A percentile compares a stretch with the other conserved stretches of the same genome.
Evolutionary conservation across 2,329 filamentous ascomycete genomes (phyloP).

Genomic region (Fusarium pseudograminearum): DNA sequence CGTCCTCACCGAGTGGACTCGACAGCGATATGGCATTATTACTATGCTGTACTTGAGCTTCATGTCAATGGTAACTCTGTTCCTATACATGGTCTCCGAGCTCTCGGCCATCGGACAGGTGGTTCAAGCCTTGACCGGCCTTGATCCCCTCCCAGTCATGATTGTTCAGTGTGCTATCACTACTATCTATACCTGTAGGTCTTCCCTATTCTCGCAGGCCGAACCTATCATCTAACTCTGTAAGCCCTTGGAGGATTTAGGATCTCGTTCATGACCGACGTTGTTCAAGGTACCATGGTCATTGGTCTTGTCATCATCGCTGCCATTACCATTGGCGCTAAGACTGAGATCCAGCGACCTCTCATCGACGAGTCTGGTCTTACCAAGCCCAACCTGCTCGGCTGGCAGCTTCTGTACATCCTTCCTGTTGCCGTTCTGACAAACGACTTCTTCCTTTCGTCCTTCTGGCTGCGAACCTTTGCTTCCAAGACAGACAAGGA

Average conservation of each 20-base stretch:
- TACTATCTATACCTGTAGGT: slow-evolving; percentile 83
- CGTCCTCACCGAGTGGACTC: slow-evolving; percentile 85
- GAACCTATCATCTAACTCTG: background rate
- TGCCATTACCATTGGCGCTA: slow-evolving; percentile 80
- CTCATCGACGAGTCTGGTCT: slow-evolving; percentile 77
- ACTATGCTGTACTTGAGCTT: slow-evolving; percentile 80
- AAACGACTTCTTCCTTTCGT: slow-evolving; percentile 88
- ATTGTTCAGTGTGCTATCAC: slow-evolving; percentile 83
- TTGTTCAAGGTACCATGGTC: slow-evolving; percentile 84
- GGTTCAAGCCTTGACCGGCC: slow-evolving; percentile 77
- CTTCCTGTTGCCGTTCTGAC: slow-evolving; percentile 83
- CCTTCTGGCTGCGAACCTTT: slow-evolving; percentile 87
- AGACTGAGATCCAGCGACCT: slow-evolving; percentile 76
- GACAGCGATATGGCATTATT: slow-evolving; percentile 78
- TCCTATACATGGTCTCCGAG: slow-evolving; percentile 89
- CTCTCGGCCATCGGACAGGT: slow-evolving; percentile 85
- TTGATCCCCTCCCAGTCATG: slow-evolving; percentile 79
- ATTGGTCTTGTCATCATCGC: slow-evolving; percentile 79
- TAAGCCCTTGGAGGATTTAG: slow-evolving; percentile 82
- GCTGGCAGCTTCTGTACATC: slow-evolving; percentile 89
- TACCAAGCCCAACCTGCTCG: slow-evolving; percentile 75
- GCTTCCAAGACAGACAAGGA: slow-evolving; percentile 83
- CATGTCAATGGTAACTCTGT: slow-evolving; percentile 83
- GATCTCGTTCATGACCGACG: slow-evolving; percentile 87
- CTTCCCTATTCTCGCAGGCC: too few relatives aligned